These are phyloP conservation scores for Lasiosphaeria miniovina DNA, from an alignment of 495 filamentous ascomycete genomes.

Conservation along the genomic window DNA sequence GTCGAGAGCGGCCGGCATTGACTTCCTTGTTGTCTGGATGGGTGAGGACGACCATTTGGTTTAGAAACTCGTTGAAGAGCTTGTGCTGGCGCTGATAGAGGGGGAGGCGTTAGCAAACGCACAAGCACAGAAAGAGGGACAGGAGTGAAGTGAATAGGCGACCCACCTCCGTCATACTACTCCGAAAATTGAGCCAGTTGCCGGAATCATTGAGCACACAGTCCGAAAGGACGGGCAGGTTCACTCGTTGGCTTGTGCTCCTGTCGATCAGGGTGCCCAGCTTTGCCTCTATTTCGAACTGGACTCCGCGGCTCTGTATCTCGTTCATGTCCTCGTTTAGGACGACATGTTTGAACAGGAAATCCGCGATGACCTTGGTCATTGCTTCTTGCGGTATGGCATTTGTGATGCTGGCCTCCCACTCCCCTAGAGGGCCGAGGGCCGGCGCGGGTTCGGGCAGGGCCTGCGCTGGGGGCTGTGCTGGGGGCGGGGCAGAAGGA, in stretches of 20 bases:
- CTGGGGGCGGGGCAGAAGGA: conserved; percentile 2
- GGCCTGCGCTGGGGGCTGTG: background rate
- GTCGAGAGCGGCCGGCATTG: conserved; percentile 17
- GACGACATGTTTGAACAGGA: conserved; percentile 68
- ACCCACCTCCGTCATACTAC: conserved; percentile 81
- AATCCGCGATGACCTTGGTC: conserved; percentile 67
- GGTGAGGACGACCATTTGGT: conserved; percentile 58
- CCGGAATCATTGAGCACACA: conserved; percentile 57
- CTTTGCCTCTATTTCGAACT: conserved; percentile 90
- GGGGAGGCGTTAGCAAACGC: conserved; percentile 7
- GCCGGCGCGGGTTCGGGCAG: conserved; percentile 6
- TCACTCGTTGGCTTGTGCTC: conserved; percentile 62
- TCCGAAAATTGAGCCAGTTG: conserved; percentile 60
- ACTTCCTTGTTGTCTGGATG: conserved; percentile 43
- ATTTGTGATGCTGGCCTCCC: conserved; percentile 72
- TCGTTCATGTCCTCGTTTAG: conserved; percentile 53
- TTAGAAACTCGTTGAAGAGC: conserved; percentile 75
- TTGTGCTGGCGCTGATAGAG: conserved; percentile 66
- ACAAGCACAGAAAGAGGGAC: background rate
- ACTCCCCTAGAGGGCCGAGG: conserved; percentile 50
- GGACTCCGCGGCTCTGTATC: conserved; percentile 53
- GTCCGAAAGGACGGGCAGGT: conserved; percentile 62
- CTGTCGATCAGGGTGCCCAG: conserved; percentile 75
- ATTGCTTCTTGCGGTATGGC: conserved; percentile 65
- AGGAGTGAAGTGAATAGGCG: background rate